phyloP scores from a whole-genome alignment of 805 yeast species.

The Saturnispora mendoncae region DNA sequence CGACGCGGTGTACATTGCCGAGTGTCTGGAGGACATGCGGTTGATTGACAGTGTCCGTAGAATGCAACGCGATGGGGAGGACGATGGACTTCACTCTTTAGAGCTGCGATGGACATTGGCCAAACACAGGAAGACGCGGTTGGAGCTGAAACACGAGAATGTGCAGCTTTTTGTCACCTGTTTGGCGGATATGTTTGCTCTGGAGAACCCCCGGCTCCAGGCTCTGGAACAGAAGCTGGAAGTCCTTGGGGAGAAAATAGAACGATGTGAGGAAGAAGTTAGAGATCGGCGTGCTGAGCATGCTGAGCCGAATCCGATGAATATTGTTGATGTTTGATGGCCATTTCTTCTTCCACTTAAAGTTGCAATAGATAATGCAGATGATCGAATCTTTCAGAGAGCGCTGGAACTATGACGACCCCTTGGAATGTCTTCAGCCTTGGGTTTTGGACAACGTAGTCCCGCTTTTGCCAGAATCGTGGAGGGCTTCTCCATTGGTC shows the following conservation, averaged over 20 bases:
- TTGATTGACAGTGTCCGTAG: not conserved
- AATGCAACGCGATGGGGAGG: not conserved
- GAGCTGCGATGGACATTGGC: not conserved
- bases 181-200: not conserved
- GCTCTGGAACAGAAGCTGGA: too few relatives aligned
- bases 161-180: not conserved
- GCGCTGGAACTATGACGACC: constrained; percentile 20
- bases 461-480: constrained; percentile 16
- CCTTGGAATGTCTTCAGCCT: constrained; percentile 19
- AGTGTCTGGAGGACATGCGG: not conserved
- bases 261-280: too few relatives aligned
- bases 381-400: constrained; percentile 7
- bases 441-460: constrained; percentile 15
- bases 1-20: not conserved
- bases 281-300: too few relatives aligned
- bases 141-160: not conserved
- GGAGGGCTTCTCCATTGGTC: constrained; percentile 10
- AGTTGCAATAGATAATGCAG: not conserved
- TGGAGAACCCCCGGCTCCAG: not conserved
- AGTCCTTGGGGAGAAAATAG: too few relatives aligned
- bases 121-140: not conserved
- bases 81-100: not conserved
- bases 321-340: too few relatives aligned
- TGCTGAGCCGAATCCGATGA: too few relatives aligned
- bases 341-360: too few relatives aligned